Evolutionary conservation across 2,329 filamentous ascomycete genomes (phyloP).

Genomic region (Lanzia echinophila): DNA sequence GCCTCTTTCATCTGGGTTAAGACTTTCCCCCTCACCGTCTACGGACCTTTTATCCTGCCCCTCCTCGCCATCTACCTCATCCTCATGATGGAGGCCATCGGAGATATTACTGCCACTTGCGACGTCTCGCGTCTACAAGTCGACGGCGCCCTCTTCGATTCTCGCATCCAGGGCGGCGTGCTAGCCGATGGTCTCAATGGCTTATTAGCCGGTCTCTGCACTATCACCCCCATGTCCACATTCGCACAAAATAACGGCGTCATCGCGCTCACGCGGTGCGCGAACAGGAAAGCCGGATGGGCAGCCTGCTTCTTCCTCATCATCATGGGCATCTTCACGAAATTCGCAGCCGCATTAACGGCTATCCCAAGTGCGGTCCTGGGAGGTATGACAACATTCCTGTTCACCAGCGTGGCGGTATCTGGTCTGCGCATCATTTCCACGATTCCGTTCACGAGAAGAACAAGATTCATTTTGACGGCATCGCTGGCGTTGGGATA

Average conservation of each 20-base stretch:
- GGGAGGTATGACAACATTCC: slow-evolving; percentile 71
- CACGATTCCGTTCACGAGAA: slow-evolving; percentile 65
- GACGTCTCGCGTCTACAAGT: slow-evolving; percentile 73
- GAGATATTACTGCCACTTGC: slow-evolving; percentile 74
- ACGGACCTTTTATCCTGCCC: slow-evolving; percentile 67
- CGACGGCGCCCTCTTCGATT: slow-evolving; percentile 65
- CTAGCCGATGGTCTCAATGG: slow-evolving; percentile 73
- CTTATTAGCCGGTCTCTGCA: slow-evolving; percentile 67
- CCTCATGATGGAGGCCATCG: slow-evolving; percentile 71
- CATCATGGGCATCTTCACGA: slow-evolving; percentile 75
- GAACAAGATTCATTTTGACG: slow-evolving; percentile 76
- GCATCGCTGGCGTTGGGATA: slow-evolving; percentile 68
- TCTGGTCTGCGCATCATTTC: slow-evolving; percentile 72
- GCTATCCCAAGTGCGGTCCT: slow-evolving; percentile 63
- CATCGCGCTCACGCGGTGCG: slow-evolving; percentile 74
- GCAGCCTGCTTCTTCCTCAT: slow-evolving; percentile 71
- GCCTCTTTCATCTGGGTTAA: slow-evolving; percentile 74
- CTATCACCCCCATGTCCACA: slow-evolving; percentile 71
- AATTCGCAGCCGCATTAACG: slow-evolving; percentile 73
- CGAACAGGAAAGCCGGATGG: slow-evolving; percentile 74
- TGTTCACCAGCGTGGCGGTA: slow-evolving; percentile 70
- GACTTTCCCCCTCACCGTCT: slow-evolving; percentile 66
- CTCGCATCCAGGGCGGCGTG: slow-evolving; percentile 71
- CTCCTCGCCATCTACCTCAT: slow-evolving; percentile 65
- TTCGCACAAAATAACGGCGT: slow-evolving; percentile 85